Percentiles rank a stretch among this genome's conserved stretches.
These are phyloP conservation scores for Saccharomycopsis oosterbeekiorum DNA, from an alignment of 805 yeast genomes.

Conservation along the genomic window DNA sequence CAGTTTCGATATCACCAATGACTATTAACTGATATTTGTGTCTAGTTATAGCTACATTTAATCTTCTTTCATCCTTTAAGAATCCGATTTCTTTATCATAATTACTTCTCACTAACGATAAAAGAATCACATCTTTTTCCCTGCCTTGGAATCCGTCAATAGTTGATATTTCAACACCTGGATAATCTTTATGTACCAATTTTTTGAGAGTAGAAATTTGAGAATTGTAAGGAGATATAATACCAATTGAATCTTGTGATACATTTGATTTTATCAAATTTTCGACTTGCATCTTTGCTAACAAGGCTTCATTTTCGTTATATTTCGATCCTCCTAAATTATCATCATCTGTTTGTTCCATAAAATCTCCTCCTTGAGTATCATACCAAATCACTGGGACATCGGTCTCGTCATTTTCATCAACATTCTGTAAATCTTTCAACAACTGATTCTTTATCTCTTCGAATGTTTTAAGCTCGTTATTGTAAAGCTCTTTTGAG, in stretches of 20 bases:
- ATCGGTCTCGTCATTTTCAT: slow-evolving; percentile 43
- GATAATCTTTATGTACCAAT: slow-evolving; percentile 29
- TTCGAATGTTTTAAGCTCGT: slow-evolving; percentile 50
- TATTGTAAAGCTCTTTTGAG: slow-evolving; percentile 53
- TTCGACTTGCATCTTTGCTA: slow-evolving; percentile 49
- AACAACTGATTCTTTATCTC: slow-evolving; percentile 45
- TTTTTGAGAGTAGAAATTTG: slow-evolving; percentile 61
- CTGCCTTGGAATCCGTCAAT: slow-evolving; percentile 97
- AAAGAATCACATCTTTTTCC: slow-evolving; percentile 78
- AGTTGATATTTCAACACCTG: slow-evolving; percentile 66
- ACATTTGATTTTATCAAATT: slow-evolving; percentile 46
- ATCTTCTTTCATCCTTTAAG: slow-evolving; percentile 62
- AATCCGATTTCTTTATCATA: slow-evolving; percentile 68
- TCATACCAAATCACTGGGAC: slow-evolving; percentile 73
- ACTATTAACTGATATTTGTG: slow-evolving; percentile 78
- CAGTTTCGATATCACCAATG: slow-evolving; percentile 75
- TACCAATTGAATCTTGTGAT: slow-evolving; percentile 51
- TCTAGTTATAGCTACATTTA: slow-evolving; percentile 91
- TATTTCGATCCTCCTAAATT: slow-evolving; percentile 36
- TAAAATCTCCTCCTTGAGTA: slow-evolving; percentile 82
- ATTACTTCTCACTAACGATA: slow-evolving; percentile 78
- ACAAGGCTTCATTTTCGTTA: slow-evolving; percentile 65
- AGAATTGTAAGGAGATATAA: slow-evolving; percentile 85
- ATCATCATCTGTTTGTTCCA: slow-evolving; percentile 39
- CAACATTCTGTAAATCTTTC: slow-evolving; percentile 43